Percentiles rank a stretch among this genome's conserved stretches.
Evolutionary conservation across 2,329 filamentous ascomycete species (phyloP).

Genomic region (Colletotrichum sp.): DNA sequence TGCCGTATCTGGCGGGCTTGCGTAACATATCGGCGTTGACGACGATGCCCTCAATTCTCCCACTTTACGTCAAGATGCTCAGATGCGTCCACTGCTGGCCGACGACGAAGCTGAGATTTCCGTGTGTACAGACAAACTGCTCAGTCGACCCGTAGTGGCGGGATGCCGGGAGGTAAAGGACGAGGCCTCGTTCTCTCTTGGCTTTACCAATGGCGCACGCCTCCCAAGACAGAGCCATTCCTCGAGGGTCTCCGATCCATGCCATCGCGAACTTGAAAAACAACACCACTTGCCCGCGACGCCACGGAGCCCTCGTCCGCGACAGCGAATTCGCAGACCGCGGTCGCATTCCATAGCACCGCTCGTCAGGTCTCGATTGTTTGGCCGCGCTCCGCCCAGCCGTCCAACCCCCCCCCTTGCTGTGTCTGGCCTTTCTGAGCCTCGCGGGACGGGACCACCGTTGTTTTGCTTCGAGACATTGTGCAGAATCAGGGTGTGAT

Average conservation of each 20-base stretch:
- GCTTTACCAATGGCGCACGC: not conserved
- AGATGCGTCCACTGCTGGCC: not conserved
- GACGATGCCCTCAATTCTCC: not conserved
- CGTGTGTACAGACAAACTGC: not conserved
- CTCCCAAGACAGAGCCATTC: not conserved
- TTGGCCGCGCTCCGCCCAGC: not conserved
- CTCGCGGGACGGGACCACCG: not conserved
- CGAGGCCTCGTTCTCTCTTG: not conserved
- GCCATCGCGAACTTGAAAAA: constrained; percentile 1
- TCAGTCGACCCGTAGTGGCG: not conserved
- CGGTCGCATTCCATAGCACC: not conserved
- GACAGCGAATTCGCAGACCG: not conserved
- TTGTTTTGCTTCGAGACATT: constrained; percentile 17
- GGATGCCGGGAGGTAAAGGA: not conserved
- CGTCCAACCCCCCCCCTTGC: not conserved
- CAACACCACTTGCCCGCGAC: not conserved
- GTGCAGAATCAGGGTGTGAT: not conserved
- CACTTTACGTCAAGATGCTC: not conserved
- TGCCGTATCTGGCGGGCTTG: not conserved
- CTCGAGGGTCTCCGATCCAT: not conserved
- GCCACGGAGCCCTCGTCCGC: not conserved
- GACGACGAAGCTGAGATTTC: not conserved
- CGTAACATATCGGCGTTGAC: not conserved
- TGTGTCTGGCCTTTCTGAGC: not conserved
- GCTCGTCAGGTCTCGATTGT: not conserved